Evolutionary conservation across 1,284 basidiomycete genomes (phyloP).

Genomic region (Boletus mariae): DNA sequence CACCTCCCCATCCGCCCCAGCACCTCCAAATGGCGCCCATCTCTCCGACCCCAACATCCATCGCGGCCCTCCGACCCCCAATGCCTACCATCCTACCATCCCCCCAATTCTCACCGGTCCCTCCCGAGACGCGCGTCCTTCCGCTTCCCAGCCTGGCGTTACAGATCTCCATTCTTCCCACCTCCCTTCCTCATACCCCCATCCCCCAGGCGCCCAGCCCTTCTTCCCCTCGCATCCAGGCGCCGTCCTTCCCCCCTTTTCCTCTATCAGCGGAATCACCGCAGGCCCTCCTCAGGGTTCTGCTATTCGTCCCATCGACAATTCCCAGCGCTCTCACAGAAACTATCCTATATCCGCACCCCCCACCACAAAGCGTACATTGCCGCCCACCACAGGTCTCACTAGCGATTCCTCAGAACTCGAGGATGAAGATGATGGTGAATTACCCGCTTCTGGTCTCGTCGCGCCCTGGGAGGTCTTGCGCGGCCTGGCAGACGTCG

Average conservation of each 20-base stretch:
- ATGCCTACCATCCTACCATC: constrained; percentile 24
- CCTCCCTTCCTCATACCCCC: constrained; percentile 26
- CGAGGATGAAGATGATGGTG: constrained; percentile 69
- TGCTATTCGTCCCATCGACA: constrained; percentile 53
- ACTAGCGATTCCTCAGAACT: constrained; percentile 76
- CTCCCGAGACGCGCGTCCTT: constrained; percentile 25
- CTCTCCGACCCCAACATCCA: constrained; percentile 21
- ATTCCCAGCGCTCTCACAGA: constrained; percentile 38
- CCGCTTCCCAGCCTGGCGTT: constrained; percentile 22
- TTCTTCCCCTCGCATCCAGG: constrained; percentile 35
- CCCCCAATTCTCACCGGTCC: constrained; percentile 27
- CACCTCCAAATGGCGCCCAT: constrained; percentile 35
- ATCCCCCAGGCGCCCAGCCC: constrained; percentile 10
- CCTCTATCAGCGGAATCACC: constrained; percentile 60
- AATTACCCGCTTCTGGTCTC: constrained; percentile 74
- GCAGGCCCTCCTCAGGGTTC: constrained; percentile 47
- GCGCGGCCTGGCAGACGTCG: constrained; percentile 74
- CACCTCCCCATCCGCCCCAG: constrained; percentile 61
- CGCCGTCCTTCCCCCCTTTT: constrained; percentile 66
- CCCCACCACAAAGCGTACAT: constrained; percentile 54
- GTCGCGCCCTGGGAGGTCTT: constrained; percentile 83
- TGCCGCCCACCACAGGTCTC: constrained; percentile 57
- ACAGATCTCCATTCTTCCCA: constrained; percentile 31
- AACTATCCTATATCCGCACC: constrained; percentile 35
- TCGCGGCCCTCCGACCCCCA: constrained; percentile 26